Evolutionary conservation across 371 early-diverging fungal species (phyloP).

Genomic region (Rhizopus microsporus): DNA sequence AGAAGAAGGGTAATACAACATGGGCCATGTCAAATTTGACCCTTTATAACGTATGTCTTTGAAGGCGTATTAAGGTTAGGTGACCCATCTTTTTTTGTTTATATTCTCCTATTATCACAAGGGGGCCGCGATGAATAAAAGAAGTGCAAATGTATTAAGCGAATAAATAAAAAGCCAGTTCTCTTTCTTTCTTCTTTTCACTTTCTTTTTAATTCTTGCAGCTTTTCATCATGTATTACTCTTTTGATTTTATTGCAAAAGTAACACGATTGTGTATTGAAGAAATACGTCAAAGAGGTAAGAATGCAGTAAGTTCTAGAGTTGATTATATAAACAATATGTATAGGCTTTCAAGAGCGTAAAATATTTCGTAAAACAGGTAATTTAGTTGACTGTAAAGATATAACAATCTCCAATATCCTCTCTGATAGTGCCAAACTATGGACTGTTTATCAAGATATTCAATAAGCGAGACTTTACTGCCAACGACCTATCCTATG

Average conservation of each 20-base stretch:
- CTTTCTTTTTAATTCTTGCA: neutral
- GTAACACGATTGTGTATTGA: slow-evolving; percentile 9
- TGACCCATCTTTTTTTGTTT: neutral
- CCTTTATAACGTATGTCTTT: no score
- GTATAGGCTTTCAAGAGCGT: slow-evolving; percentile 42
- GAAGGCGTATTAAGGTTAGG: neutral
- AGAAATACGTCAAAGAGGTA: slow-evolving; percentile 12
- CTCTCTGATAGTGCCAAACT: slow-evolving; percentile 31
- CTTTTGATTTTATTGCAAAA: slow-evolving; percentile 11
- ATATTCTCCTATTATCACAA: neutral
- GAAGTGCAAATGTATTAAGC: slow-evolving; percentile 1
- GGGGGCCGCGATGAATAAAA: slow-evolving; percentile 4
- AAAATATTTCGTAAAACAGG: slow-evolving; percentile 49
- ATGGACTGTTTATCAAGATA: slow-evolving; percentile 43
- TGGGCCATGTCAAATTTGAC: no score
- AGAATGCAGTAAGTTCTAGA: neutral
- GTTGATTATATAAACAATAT: neutral
- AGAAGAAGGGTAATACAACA: no score
- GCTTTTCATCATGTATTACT: slow-evolving; percentile 3
- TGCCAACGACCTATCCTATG: slow-evolving; percentile 32
- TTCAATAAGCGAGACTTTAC: slow-evolving; percentile 38
- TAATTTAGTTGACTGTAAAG: slow-evolving; percentile 5
- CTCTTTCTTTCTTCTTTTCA: slow-evolving; percentile 1
- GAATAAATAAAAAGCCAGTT: neutral
- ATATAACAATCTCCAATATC: neutral